Base-by-base conservation (phyloP, 1,284 basidiomycete species). In the Irpex rosettiformis region DNA sequence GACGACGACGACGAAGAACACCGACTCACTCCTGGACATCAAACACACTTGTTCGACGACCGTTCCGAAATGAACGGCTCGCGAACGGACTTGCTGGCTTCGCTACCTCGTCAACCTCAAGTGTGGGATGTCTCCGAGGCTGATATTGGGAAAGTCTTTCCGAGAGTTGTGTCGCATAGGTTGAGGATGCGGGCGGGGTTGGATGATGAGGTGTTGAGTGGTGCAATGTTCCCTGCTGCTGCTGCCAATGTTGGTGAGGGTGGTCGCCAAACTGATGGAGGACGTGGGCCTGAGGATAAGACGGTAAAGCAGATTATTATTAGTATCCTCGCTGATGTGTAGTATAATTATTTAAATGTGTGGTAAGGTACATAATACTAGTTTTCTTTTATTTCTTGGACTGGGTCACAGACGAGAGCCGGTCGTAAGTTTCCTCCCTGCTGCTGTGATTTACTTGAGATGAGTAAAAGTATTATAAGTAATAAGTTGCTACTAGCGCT, bases 151-250 rank as follows among this genome's bases (percentile, higher is more conserved):
- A 78, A 84, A 58, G 81, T 89, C 22, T 80, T 88, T 62, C 86
- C 87, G 30, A 75, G 88, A 29, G 82, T 86, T 0, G 78, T 91
- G 28, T 85, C 85, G 5, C 89, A 91, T 72, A 83, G 89, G 8
- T 65, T 91, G 61, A 75, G 86, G 57, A 79, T 88, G 56, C 76
- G 88, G 29, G 78, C 83, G 66, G 83, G 86, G 1, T 85, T 86
- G 1, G 76, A 82, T 59, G 84, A 89, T 59, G 86, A 91, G 67
- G 70, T 89, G 1, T 68, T 90, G 58, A 82, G 82, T 6, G 83
- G 87, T 61, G 77, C 80, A 0, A 70, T 86, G 64, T 86, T 68
- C 57, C 68, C 70, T n/a, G 73, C 74, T 3, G 69, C 67, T n/a
- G n/a, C n/a, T n/a, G n/a, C n/a, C n/a, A n/a, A n/a, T n/a, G n/a